Base-by-base conservation (phyloP, 2,329 filamentous ascomycete species). In the Talaromyces rugulosus region DNA sequence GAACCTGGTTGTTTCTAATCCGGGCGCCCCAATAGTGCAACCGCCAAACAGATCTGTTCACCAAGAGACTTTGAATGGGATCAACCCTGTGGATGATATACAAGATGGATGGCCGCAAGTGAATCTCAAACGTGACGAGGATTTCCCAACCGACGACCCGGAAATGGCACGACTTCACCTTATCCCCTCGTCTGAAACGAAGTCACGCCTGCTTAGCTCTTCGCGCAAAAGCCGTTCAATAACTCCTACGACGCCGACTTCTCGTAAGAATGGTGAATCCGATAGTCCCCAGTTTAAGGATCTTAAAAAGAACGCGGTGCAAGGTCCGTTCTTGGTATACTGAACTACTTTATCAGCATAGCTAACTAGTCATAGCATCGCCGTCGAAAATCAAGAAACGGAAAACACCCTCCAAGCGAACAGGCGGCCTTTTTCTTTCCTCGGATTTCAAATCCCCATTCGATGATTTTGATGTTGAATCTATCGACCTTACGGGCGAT, bases 111-210 rank as follows among this genome's bases (percentile, higher is more conserved):
- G 58, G 53, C 55, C 64, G 5, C 65, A 70, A 52, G 67, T 68
- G 50, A 65, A 67, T 51, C 56, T 62, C 34, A 67, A 70, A 16
- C 36, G 54, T 30, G 67, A 74, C 66, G 66, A 59, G 54, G 66
- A 69, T 28, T 68, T 70, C 63, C 62, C 44, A 5, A 27, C 70
- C 59, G 66, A 66, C 60, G 65, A 61, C n/a, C 59, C 66, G 61
- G 68, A 73, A 33, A 82, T 82, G 80, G 79, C 79, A 66, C 73
- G 78, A 66, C 66, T 81, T 63, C 70, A 78, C 64, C 69, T 78
- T 61, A 74, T 72, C 63, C 75, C 78, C 8, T 72, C 74, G 53
- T 77, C 77, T 14, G 68, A 70, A 62, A 72, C 71, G 33, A 77
- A 78, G 64, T 71, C 78, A 63, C 76, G 72, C 56, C 68, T 80